Percentiles rank a stretch among this genome's conserved stretches.
phyloP scores from a whole-genome alignment of 345 rosid species.

The Turritis glabra region DNA sequence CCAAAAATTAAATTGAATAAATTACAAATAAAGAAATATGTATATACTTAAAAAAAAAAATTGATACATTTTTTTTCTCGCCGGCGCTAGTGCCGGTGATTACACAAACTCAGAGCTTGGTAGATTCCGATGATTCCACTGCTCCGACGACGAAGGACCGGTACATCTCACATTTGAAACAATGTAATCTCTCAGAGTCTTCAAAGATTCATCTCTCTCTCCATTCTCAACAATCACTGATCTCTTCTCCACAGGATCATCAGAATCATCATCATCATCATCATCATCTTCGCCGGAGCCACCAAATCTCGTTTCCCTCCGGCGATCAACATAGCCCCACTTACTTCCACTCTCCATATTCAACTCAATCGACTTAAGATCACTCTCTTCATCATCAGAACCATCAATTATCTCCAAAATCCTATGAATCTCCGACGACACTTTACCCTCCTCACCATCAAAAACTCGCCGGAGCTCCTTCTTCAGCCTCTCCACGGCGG shows the following conservation, averaged over 20 bases:
- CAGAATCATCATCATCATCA: slow-evolving; percentile 51
- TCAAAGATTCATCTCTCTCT: slow-evolving; percentile 49
- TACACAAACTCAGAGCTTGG: slow-evolving; percentile 36
- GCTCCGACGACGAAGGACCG: slow-evolving; percentile 28
- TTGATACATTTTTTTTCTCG: not conserved
- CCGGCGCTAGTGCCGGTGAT: slow-evolving; percentile 26
- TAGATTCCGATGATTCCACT: slow-evolving; percentile 32
- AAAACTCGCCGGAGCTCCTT: slow-evolving; percentile 68
- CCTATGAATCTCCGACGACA: slow-evolving; percentile 46
- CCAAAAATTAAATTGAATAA: not conserved
- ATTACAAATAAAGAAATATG: slow-evolving; percentile 5
- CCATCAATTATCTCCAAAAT: slow-evolving; percentile 48
- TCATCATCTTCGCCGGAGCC: slow-evolving; percentile 38
- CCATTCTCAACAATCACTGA: slow-evolving; percentile 49
- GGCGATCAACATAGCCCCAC: slow-evolving; percentile 65
- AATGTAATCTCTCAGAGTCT: slow-evolving; percentile 61
- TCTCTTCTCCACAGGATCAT: slow-evolving; percentile 41
- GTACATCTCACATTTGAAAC: slow-evolving; percentile 43
- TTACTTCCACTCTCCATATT: slow-evolving; percentile 80
- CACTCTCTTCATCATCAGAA: slow-evolving; percentile 70
- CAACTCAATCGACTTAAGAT: slow-evolving; percentile 88
- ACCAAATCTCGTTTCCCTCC: not conserved
- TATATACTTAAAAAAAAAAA: not conserved
- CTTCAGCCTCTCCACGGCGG: slow-evolving; percentile 66
- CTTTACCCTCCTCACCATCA: slow-evolving; percentile 40